Evolutionary conservation across 2,329 filamentous ascomycete genomes (phyloP).

Genomic region (Gremmenia infestans): DNA sequence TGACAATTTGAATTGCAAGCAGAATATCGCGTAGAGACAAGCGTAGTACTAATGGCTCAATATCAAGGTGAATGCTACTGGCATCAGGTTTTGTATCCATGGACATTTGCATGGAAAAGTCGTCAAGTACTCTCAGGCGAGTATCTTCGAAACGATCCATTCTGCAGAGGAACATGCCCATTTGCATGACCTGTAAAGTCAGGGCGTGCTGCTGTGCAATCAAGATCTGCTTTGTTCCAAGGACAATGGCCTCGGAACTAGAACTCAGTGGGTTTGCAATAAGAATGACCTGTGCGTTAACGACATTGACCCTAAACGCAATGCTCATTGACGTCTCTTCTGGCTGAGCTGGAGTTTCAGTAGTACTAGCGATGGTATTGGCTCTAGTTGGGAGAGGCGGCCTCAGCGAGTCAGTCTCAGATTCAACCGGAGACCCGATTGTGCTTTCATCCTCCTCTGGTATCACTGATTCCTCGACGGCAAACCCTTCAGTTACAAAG

Average conservation of each 20-base stretch:
- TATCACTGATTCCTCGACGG: slow-evolving; percentile 53
- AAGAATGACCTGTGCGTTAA: slow-evolving; percentile 92
- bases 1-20: slow-evolving; percentile 86
- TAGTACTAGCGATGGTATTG: slow-evolving; percentile 23
- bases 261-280: slow-evolving; percentile 89
- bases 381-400: slow-evolving; percentile 10
- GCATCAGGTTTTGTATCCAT: slow-evolving; percentile 66
- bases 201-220: slow-evolving; percentile 91
- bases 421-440: slow-evolving; percentile 52
- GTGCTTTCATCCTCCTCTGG: slow-evolving; percentile 47
- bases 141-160: slow-evolving; percentile 97
- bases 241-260: slow-evolving; percentile 91
- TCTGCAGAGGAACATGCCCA: slow-evolving; percentile 97
- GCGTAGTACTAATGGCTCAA: slow-evolving; percentile 87
- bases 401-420: slow-evolving; percentile 52
- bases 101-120: slow-evolving; percentile 87
- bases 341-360: slow-evolving; percentile 26
- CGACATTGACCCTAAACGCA: slow-evolving; percentile 87
- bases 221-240: slow-evolving; percentile 89
- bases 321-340: slow-evolving; percentile 57
- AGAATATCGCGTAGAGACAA: slow-evolving; percentile 92
- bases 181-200: slow-evolving; percentile 86
- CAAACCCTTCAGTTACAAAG: slow-evolving; percentile 71
- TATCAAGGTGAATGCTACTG: slow-evolving; percentile 77
- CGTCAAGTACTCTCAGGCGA: slow-evolving; percentile 86